Evolutionary conservation across 78 protist genomes (phyloP).

Genomic region (Acrasis kona): DNA sequence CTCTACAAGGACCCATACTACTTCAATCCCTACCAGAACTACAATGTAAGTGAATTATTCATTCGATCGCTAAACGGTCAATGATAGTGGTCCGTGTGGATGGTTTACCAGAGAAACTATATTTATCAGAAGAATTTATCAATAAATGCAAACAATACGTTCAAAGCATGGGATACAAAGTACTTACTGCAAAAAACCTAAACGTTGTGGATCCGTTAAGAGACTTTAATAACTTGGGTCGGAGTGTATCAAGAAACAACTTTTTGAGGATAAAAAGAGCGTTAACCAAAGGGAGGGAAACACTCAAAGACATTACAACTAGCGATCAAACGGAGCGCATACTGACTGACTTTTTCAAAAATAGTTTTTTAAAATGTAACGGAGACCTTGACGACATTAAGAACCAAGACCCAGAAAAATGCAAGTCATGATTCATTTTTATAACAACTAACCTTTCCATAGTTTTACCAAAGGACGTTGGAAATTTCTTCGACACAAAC

Average conservation of each 20-base stretch:
- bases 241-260: neutral
- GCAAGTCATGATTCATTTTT: no score
- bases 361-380: neutral
- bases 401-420: no score
- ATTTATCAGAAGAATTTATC: neutral
- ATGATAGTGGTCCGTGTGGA: neutral
- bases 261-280: neutral
- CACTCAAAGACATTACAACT: neutral
- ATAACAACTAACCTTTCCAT: no score
- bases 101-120: neutral
- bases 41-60: no score
- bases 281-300: neutral
- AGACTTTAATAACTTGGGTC: conserved; percentile 14
- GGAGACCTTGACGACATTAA: no score
- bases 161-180: neutral
- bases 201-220: conserved; percentile 35
- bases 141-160: neutral
- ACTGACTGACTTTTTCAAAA: neutral
- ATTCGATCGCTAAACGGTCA: neutral
- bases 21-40: no score
- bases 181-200: neutral
- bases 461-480: no score
- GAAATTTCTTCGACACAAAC: no score
- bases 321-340: neutral
- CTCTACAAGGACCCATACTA: no score